These are phyloP conservation scores for Cytidiella melzeri DNA, from an alignment of 768 basidiomycete genomes.

Conservation along the genomic window DNA sequence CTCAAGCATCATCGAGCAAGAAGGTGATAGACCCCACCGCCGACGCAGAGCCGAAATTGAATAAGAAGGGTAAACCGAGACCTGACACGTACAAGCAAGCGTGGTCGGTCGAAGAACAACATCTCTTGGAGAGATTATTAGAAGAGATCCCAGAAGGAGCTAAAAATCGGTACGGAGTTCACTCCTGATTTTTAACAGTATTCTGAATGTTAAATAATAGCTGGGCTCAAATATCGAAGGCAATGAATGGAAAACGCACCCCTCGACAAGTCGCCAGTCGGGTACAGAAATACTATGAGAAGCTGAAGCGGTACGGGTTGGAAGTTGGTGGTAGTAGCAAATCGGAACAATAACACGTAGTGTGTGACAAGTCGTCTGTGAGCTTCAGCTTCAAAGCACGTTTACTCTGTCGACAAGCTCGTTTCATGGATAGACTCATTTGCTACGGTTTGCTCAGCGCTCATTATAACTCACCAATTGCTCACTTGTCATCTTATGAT, in stretches of 20 bases:
- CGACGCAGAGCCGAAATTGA: conserved; percentile 11
- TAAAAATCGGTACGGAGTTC: conserved; percentile 67
- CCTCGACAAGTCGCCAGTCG: conserved; percentile 84
- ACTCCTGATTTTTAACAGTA: no score
- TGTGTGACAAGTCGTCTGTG: no score
- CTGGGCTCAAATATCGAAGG: conserved; percentile 76
- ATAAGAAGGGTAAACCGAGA: conserved; percentile 33
- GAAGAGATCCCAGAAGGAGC: conserved; percentile 75
- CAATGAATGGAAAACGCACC: conserved; percentile 73
- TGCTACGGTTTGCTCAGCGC: neutral
- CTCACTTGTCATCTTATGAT: neutral
- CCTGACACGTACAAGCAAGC: conserved; percentile 80
- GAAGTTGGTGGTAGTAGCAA: conserved; percentile 32
- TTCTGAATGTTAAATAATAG: no score
- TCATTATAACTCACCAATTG: neutral
- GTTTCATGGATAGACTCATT: no score
- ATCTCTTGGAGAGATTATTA: conserved; percentile 65
- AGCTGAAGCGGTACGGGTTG: conserved; percentile 69
- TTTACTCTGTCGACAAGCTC: no score
- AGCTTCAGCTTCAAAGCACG: no score
- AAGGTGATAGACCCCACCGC: neutral
- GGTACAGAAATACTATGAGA: conserved; percentile 85
- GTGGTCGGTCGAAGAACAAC: conserved; percentile 74
- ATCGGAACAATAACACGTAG: conserved; percentile 9
- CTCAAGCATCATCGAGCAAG: neutral